Percentiles rank a stretch among this genome's conserved stretches.
Evolutionary conservation across 345 rosid species (phyloP).

Genomic region (Gossypium sturtianum): DNA sequence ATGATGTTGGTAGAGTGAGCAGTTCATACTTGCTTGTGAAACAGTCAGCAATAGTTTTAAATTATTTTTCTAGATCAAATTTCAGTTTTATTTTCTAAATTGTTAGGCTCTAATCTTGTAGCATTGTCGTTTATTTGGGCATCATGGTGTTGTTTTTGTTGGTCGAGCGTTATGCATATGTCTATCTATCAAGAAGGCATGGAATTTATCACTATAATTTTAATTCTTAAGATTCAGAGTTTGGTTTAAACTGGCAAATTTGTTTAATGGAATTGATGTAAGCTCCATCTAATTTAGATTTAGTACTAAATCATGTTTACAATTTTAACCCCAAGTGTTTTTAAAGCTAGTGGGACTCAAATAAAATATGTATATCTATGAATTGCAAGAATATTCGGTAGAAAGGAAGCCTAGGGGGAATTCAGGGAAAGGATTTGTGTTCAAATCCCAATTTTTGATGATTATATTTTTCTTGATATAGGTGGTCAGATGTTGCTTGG

Average conservation of each 20-base stretch:
- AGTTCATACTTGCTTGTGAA: neutral
- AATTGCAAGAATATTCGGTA: too few relatives aligned
- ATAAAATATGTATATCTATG: too few relatives aligned
- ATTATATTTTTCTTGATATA: too few relatives aligned
- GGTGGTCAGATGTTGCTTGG: too few relatives aligned
- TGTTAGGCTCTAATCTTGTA: neutral
- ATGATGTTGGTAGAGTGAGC: neutral
- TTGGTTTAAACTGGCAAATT: neutral
- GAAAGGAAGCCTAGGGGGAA: too few relatives aligned
- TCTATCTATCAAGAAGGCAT: neutral
- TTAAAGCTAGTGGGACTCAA: too few relatives aligned
- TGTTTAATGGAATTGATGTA: neutral
- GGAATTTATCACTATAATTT: neutral
- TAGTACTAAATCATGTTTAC: neutral
- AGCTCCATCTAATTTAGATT: neutral
- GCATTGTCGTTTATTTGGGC: neutral
- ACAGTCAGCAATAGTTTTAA: neutral
- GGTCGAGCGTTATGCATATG: neutral
- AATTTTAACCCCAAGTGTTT: too few relatives aligned
- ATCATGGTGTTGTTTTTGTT: neutral
- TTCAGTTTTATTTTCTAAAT: neutral
- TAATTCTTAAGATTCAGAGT: neutral
- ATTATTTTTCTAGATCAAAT: constrained; percentile 3
- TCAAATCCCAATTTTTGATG: too few relatives aligned
- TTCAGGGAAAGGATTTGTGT: too few relatives aligned